Base-by-base conservation (phyloP, 768 basidiomycete genomes). In the Tulasnella sp. region DNA sequence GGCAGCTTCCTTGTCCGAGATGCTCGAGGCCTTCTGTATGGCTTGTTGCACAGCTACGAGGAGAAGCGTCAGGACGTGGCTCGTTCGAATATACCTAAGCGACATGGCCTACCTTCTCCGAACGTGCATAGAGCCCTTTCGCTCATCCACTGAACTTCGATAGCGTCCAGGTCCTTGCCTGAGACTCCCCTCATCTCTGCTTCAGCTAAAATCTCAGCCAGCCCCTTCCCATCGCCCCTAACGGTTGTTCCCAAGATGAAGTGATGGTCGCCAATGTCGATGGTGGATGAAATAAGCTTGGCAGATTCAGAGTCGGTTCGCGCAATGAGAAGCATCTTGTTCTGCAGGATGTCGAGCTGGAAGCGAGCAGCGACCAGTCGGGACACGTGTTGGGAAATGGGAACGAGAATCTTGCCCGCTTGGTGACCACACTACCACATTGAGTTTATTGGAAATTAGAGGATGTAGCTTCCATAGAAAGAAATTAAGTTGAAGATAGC, bases 301-400 rank as follows among this genome's bases (percentile, higher is more conserved):
- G 90, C 95, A 24, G 93, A 94, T 86, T 97, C 95, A 31, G 96
- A 92, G 85, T 98, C 97, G 0, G 96, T 97, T 75, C 97, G 92
- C 16, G 96, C 96, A 81, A 98, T 95, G 82, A 96, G 87, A 58
- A 96, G 90, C 92, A 95, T 94, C 5, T 94, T 93, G 80, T 92
- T 93, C 84, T 94, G 93, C 84, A 98, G 89, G 80, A 98, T 88
- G 85, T 98, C 97, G 80, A 96, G 90, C 87, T 97, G 96, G 88
- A 97, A 95, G 28, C 96, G 92, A 41, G 95, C 89, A 16, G 96
- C 91, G 82, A 95, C 88, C 76, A 98, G 91, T 40, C 97, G 92
- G 31, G 94, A 93, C 81, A 95, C 88, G 84, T 97, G 96, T 20
- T 95, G 93, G 24, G 93, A 93, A 14, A 94, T 92, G 18, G 97